phyloP scores from a whole-genome alignment of 2,329 filamentous ascomycete species.

The Aspergillus versicolor region DNA sequence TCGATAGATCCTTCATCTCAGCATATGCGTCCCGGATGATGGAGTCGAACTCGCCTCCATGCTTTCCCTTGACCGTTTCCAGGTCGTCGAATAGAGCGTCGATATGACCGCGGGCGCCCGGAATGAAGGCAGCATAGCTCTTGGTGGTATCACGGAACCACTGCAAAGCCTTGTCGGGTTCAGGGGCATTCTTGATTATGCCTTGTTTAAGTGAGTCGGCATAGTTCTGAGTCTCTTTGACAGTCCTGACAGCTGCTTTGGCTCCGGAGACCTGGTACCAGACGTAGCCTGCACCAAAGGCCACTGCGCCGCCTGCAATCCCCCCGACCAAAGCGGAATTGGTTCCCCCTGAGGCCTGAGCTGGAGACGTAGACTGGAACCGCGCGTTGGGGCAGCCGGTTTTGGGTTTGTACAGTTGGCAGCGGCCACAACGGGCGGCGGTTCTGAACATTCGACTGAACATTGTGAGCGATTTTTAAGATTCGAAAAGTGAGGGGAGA shows the following conservation, averaged over 20 bases:
- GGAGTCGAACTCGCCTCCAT: constrained; percentile 68
- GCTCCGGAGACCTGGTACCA: constrained; percentile 57
- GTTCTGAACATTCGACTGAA: constrained; percentile 7
- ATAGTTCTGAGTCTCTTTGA: constrained; percentile 59
- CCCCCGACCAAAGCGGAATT: constrained; percentile 46
- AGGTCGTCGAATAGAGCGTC: constrained; percentile 70
- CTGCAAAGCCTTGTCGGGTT: constrained; percentile 64
- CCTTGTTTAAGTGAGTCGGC: constrained; percentile 61
- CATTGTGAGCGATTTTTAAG: not conserved
- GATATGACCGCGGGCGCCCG: constrained; percentile 67
- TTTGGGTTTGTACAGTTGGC: constrained; percentile 7
- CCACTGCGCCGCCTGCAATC: constrained; percentile 50
- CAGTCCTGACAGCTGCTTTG: constrained; percentile 48
- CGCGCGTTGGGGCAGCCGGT: constrained; percentile 17
- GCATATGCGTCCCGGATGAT: constrained; percentile 67
- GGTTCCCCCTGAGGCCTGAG: constrained; percentile 20
- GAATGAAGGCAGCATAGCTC: constrained; percentile 70
- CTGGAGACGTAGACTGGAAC: constrained; percentile 29
- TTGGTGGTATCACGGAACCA: constrained; percentile 66
- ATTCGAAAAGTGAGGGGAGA: no score
- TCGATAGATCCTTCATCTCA: constrained; percentile 63
- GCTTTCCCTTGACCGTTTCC: constrained; percentile 65
- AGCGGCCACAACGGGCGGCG: constrained; percentile 4
- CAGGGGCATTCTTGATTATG: constrained; percentile 62
- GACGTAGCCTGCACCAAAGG: constrained; percentile 49